Conservation (phyloP, 352 stramenopile genomes). For the Pythium volutum region DNA sequence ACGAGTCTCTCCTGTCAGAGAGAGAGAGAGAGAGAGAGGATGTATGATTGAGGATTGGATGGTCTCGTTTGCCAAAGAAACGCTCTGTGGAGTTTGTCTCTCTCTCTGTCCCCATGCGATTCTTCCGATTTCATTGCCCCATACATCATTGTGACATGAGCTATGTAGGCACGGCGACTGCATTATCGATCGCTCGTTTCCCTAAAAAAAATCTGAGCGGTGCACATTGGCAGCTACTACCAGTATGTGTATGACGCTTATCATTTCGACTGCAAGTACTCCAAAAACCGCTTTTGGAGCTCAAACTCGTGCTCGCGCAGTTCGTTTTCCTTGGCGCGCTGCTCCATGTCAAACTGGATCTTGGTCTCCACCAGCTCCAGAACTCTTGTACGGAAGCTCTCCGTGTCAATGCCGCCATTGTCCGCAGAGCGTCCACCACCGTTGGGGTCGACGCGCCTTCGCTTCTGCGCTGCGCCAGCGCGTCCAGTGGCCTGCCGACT, state of each 20-base stretch:
- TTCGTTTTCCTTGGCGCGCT: slow-evolving; percentile 70
- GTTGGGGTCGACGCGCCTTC: slow-evolving; percentile 1
- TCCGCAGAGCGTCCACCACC: not conserved
- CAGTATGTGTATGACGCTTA: not conserved
- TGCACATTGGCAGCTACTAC: too few relatives aligned
- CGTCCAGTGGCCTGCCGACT: not conserved
- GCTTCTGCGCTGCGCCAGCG: slow-evolving; percentile 11
- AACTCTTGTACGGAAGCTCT: slow-evolving; percentile 57
- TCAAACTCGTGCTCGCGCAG: slow-evolving; percentile 79
- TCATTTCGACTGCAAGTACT: slow-evolving; percentile 80
- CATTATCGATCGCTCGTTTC: too few relatives aligned
- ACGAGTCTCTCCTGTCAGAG: too few relatives aligned
- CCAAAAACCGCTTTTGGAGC: slow-evolving; percentile 76
- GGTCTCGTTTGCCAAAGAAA: too few relatives aligned
- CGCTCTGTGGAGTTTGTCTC: too few relatives aligned
- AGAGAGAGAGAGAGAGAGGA: too few relatives aligned
- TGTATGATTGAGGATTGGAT: too few relatives aligned
- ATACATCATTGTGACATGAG: too few relatives aligned
- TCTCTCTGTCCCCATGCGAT: too few relatives aligned
- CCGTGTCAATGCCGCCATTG: slow-evolving; percentile 23
- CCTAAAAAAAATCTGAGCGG: too few relatives aligned
- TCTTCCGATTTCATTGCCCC: too few relatives aligned
- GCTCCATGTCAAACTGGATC: slow-evolving; percentile 81
- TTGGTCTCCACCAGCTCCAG: slow-evolving; percentile 78
- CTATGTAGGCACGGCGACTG: too few relatives aligned